phyloP scores from a whole-genome alignment of 2,329 filamentous ascomycete species.

The Penicillium sp. region DNA sequence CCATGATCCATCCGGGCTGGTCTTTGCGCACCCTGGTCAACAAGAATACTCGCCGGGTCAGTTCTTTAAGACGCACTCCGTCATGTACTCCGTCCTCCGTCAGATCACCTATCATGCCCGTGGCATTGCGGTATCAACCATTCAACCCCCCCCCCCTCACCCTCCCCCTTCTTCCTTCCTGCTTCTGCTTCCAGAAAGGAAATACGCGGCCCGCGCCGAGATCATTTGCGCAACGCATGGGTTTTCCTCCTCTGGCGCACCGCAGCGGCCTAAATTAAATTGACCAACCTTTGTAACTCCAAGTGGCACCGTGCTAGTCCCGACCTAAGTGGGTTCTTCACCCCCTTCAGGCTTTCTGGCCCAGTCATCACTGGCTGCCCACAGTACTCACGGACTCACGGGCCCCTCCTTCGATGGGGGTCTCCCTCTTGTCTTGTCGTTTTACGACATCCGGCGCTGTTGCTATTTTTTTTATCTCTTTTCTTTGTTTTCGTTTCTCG shows the following conservation, averaged over 20 bases:
- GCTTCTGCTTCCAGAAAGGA: conserved; percentile 10
- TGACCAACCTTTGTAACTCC: conserved; percentile 5
- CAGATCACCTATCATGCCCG: neutral
- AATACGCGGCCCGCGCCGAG: conserved; percentile 27
- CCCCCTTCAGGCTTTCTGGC: conserved; percentile 3
- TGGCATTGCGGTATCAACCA: neutral
- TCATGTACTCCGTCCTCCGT: neutral
- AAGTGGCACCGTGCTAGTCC: neutral
- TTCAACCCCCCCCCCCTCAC: neutral
- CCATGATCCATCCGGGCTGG: neutral
- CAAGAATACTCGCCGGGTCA: neutral
- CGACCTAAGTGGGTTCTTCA: conserved; percentile 22
- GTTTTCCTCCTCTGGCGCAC: conserved; percentile 6
- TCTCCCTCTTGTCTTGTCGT: neutral
- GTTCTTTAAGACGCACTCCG: neutral
- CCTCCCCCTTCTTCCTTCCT: neutral
- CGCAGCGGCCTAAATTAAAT: conserved; percentile 8
- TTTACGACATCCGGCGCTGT: neutral
- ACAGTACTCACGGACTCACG: neutral
- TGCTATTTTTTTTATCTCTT: neutral
- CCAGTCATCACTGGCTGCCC: neutral
- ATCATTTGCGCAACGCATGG: conserved; percentile 12
- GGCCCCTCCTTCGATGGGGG: neutral
- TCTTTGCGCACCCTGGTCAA: neutral
- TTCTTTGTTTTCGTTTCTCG: neutral